Evolutionary conservation across 2,329 filamentous ascomycete genomes (phyloP).

Genomic region (Trichocomaceae sp.): DNA sequence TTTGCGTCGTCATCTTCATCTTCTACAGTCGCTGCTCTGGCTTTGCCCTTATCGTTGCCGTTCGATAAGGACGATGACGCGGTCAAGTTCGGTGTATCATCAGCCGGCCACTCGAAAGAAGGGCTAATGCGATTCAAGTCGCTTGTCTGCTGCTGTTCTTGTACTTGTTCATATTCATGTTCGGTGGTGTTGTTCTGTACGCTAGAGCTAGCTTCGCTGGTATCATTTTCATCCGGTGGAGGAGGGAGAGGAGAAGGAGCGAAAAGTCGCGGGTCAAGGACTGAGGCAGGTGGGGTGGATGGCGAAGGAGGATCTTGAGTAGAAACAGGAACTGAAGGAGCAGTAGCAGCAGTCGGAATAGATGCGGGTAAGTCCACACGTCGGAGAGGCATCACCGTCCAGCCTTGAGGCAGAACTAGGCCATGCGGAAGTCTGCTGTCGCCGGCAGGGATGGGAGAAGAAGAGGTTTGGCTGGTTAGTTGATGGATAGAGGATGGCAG

Average conservation of each 20-base stretch:
- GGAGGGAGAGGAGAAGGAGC: not conserved
- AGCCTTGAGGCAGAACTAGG: conserved; percentile 48
- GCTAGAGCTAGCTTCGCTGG: not conserved
- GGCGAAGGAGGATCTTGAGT: not conserved
- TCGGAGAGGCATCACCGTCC: conserved; percentile 44
- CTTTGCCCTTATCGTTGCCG: conserved; percentile 33
- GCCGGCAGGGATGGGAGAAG: conserved; percentile 33
- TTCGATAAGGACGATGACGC: conserved; percentile 13
- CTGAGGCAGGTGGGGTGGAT: not conserved
- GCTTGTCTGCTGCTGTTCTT: not conserved
- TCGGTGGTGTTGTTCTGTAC: not conserved
- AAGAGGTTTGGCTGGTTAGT: conserved; percentile 21
- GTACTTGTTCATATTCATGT: not conserved
- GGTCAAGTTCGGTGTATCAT: conserved; percentile 17
- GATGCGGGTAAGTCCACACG: conserved; percentile 18
- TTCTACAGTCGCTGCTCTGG: conserved; percentile 30
- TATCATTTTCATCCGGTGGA: not conserved
- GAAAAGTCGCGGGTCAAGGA: conserved; percentile 4
- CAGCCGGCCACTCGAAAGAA: conserved; percentile 2
- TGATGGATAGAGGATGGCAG: conserved; percentile 23
- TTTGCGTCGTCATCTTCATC: conserved; percentile 23
- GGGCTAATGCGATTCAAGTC: not conserved
- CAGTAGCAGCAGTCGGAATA: not conserved
- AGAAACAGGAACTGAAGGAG: not conserved
- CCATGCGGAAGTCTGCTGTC: conserved; percentile 46